A percentile compares a stretch with the other conserved stretches of the same genome.
Conservation (phyloP, 805 yeast genomes). For the Wickerhamomyces chambardii region DNA sequence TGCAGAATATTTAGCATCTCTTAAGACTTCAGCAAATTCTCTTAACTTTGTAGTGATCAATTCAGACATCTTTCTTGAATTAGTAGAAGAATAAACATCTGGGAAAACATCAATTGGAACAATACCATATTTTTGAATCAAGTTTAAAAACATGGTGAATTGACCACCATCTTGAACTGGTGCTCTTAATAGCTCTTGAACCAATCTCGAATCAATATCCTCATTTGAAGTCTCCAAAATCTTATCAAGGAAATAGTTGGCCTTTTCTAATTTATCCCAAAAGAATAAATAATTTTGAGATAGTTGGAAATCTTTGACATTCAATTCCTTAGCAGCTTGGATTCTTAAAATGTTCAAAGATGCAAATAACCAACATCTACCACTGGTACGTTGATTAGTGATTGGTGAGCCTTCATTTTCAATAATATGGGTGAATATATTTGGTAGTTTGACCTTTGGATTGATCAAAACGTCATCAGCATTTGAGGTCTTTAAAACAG, state of each 20-base stretch:
- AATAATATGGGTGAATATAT: slow-evolving; percentile 15
- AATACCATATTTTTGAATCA: slow-evolving; percentile 72
- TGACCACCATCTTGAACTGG: slow-evolving; percentile 87
- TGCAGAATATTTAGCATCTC: slow-evolving; percentile 20
- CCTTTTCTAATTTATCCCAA: slow-evolving; percentile 81
- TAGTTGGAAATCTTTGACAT: slow-evolving; percentile 60
- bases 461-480: slow-evolving; percentile 23
- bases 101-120: slow-evolving; percentile 72
- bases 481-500: slow-evolving; percentile 23
- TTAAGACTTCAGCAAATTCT: slow-evolving; percentile 66
- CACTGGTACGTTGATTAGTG: slow-evolving; percentile 67
- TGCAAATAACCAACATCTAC: slow-evolving; percentile 89
- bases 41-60: slow-evolving; percentile 62
- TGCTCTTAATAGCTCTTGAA: slow-evolving; percentile 52
- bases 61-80: slow-evolving; percentile 43
- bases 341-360: slow-evolving; percentile 66
- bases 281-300: slow-evolving; percentile 77
- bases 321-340: slow-evolving; percentile 49
- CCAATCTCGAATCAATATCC: slow-evolving; percentile 59
- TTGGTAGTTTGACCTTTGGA: slow-evolving; percentile 8
- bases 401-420: slow-evolving; percentile 50
- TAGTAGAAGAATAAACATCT: slow-evolving; percentile 50
- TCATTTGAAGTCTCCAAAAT: slow-evolving; percentile 60
- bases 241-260: slow-evolving; percentile 73
- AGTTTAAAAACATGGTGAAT: slow-evolving; percentile 72